Base-by-base conservation (phyloP, 75 land plant genomes). In the Pseudotsuga menziesii region DNA sequence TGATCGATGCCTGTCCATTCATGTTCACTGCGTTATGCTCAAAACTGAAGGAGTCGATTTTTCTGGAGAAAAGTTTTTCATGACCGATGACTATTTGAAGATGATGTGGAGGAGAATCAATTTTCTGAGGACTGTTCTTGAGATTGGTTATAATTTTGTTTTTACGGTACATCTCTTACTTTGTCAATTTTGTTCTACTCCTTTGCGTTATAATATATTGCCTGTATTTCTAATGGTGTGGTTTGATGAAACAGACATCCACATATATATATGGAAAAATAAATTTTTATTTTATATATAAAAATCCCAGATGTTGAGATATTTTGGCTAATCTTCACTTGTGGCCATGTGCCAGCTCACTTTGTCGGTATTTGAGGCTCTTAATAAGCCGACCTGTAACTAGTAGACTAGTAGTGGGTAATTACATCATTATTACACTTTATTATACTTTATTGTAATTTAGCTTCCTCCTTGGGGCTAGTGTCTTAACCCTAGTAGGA, bases 41-140 rank as follows among this genome's bases (percentile, higher is more conserved):
- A 59, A 61, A 26, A 76, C 77, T 6, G 29, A 61, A 69, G 77
- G 77, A 1, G 52, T 76, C 4, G 77, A 76, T 61, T 76, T 76
- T 35, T 76, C 77, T 17, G 71, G 74, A 32, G 77, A 76, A 44
- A 76, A 76, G 77, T 20, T 58, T 13, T 76, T 27, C 41, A 76
- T 76, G 77, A 76, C 89, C 26, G 67, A 78, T 23, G 94, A 87
- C 17, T 95, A 91, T 74, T 80, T 95, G 80, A 83, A 79, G 67
- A 95, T 95, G 98, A 93, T 95, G 93, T 93, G 96, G 96, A 85
- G 89, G 78, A 84, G 96, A 61, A 92, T 91, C 56, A 59, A 59
- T 13, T 76, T 76, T 69, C 77, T 76, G n/a, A 25, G 69, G 8
- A 44, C 36, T 23, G 67, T 76, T 58, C 70, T 76, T 20, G 41